phyloP scores from a whole-genome alignment of 805 yeast species.

The Kregervanrija delftensis region DNA sequence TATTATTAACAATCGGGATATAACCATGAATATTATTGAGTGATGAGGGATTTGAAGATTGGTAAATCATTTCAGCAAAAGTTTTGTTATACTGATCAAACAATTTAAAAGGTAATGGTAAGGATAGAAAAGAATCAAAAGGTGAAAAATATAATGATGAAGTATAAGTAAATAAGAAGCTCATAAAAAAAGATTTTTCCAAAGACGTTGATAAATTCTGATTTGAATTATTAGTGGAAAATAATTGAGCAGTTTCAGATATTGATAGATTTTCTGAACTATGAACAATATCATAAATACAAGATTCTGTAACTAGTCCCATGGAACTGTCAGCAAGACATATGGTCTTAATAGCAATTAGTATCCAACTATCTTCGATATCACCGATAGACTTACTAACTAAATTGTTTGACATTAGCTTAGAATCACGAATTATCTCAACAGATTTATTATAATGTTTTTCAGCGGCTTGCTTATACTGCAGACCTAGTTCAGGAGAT shows the following conservation, averaged over 20 bases:
- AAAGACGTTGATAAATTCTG: constrained; percentile 2
- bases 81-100: constrained; percentile 26
- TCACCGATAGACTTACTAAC: no score
- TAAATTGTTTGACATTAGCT: constrained; percentile 5
- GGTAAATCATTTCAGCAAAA: constrained; percentile 5
- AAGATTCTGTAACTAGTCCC: constrained; percentile 15
- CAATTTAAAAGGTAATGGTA: constrained; percentile 37
- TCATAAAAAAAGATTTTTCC: constrained; percentile 8
- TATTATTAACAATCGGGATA: constrained; percentile 3
- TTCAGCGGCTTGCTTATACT: constrained; percentile 16
- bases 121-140: constrained; percentile 18
- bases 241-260: no score
- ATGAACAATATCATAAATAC: not conserved
- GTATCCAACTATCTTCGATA: constrained; percentile 26
- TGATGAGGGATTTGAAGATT: not conserved
- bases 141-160: constrained; percentile 32
- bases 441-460: constrained; percentile 21
- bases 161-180: constrained; percentile 35
- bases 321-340: constrained; percentile 31
- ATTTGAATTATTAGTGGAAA: not conserved
- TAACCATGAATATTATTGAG: constrained; percentile 1
- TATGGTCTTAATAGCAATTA: constrained; percentile 34
- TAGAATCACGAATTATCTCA: constrained; percentile 13
- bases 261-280: no score
- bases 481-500: constrained; percentile 9